Conservation (phyloP, 768 basidiomycete genomes). For the Pulveroboletus sp. region DNA sequence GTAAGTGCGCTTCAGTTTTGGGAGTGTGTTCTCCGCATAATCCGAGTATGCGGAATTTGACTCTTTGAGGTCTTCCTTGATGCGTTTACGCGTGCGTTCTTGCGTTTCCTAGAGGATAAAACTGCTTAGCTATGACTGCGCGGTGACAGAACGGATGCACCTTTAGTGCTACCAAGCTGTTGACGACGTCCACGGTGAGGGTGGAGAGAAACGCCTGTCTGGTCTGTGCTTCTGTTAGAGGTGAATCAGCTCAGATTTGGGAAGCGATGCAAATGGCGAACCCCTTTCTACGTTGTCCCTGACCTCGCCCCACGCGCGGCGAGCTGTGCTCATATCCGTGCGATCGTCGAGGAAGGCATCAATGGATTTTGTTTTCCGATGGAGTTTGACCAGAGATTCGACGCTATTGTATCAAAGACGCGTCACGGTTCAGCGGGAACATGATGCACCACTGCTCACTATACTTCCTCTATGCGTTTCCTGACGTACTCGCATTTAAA, state of each 20-base stretch:
- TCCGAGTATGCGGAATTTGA: slow-evolving; percentile 77
- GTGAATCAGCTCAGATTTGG: slow-evolving; percentile 3
- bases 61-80: slow-evolving; percentile 87
- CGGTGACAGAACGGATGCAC: slow-evolving; percentile 33
- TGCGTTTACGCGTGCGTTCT: slow-evolving; percentile 86
- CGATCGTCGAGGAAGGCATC: slow-evolving; percentile 76
- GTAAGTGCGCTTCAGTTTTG: slow-evolving; percentile 77
- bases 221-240: slow-evolving; percentile 68
- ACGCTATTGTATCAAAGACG: slow-evolving; percentile 51
- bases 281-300: slow-evolving; percentile 85
- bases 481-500: slow-evolving; percentile 41
- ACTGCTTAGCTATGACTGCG: background rate
- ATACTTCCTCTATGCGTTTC: slow-evolving; percentile 80
- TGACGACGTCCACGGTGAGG: slow-evolving; percentile 70
- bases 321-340: slow-evolving; percentile 56
- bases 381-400: slow-evolving; percentile 69
- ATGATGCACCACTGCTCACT: slow-evolving; percentile 46
- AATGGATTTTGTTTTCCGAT: slow-evolving; percentile 65
- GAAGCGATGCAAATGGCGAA: slow-evolving; percentile 24
- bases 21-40: slow-evolving; percentile 75
- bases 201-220: slow-evolving; percentile 76
- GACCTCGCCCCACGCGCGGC: slow-evolving; percentile 81
- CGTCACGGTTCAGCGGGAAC: slow-evolving; percentile 1
- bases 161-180: slow-evolving; percentile 63
- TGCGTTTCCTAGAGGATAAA: slow-evolving; percentile 67